Evolutionary conservation across 805 yeast species (phyloP), one percentile per base, ranked within the genome.

Genomic region (Lipomyces chichibuensis): DNA sequence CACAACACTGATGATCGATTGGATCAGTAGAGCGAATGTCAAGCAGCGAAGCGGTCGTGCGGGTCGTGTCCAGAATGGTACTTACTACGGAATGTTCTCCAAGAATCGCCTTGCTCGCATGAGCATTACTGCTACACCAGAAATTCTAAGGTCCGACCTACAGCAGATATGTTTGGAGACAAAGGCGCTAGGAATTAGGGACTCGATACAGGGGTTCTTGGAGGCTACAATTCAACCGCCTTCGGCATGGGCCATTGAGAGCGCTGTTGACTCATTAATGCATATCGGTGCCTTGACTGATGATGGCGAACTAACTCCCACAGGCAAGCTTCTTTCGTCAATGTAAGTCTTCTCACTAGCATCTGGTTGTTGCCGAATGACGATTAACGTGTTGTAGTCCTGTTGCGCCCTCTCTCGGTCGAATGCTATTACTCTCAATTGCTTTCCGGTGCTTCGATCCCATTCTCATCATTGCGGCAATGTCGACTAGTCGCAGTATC

Each of bases 11-110:
- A 86, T 87, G 66, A 83, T 89, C 29, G 86, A 89, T 0, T 96
- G 96, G 0, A 86, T 90, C 9, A 87, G 96, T 0, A 71, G 83
- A 56, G 95, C 96, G 0, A 92, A 90, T 78, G 92, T 96, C 0
- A 84, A 88, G 67, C 97, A 91, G 77, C 80, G 97, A 72, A 83
- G 89, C 32, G 94, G 94, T 53, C 84, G 96, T 81, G 94, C 95
- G 17, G 95, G 96, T 63, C 86, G 96, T 82, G 89, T 93, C 0
- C 89, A 85, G 0, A 88, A 92, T 0, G 96, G 96, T 52, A 76
- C 80, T 17, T 88, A 90, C 37, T 90, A 83, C 74, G 79, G 94
- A 65, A 75, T 90, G 49, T 90, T 85, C 74, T 87, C 94, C 17
- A 55, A 39, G 29, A 60, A 58, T 35, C 35, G 69, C n/a, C 32